A percentile compares a stretch with the other conserved stretches of the same genome.
phyloP scores from a whole-genome alignment of 495 filamentous ascomycete genomes.

The Trichocladium antarcticum region DNA sequence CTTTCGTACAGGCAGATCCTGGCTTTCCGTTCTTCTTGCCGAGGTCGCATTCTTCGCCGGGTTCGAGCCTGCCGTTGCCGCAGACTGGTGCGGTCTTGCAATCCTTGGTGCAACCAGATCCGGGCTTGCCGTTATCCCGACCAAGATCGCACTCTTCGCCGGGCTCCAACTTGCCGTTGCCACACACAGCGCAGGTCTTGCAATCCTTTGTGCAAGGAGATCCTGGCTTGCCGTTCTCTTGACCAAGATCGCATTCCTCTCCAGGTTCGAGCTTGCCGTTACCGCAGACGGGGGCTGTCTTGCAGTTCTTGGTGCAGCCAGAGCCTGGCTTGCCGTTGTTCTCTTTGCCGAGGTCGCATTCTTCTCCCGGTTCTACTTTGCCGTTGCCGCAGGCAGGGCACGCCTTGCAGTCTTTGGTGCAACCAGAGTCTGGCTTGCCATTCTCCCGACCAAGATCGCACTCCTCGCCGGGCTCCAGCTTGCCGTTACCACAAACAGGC shows the following conservation, averaged over 20 bases:
- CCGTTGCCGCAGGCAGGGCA: constrained; percentile 4
- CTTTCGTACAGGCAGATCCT: constrained; percentile 1
- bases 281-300: constrained; percentile 1
- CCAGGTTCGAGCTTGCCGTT: constrained; percentile 2
- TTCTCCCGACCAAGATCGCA: constrained; percentile 7
- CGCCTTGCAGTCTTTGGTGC: background rate
- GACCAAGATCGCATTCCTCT: background rate
- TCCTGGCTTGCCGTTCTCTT: constrained; percentile 1
- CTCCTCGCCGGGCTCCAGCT: background rate
- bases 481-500: background rate
- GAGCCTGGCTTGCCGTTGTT: constrained; percentile 7
- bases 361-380: constrained; percentile 3
- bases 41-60: constrained; percentile 4
- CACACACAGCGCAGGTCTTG: constrained; percentile 1
- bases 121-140: constrained; percentile 10
- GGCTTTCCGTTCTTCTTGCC: constrained; percentile 4
- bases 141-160: background rate
- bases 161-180: constrained; percentile 7
- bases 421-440: constrained; percentile 1
- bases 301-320: constrained; percentile 10
- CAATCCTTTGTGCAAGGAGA: too few relatives aligned
- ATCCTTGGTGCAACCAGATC: constrained; percentile 1
- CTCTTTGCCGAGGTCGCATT: constrained; percentile 2
- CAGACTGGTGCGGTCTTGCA: constrained; percentile 1
- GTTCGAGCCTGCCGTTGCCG: constrained; percentile 6